Percentiles rank a stretch among this genome's conserved stretches.
These are phyloP conservation scores for Thalassiosira allenii DNA, from an alignment of 352 stramenopile genomes.

Conservation along the genomic window DNA sequence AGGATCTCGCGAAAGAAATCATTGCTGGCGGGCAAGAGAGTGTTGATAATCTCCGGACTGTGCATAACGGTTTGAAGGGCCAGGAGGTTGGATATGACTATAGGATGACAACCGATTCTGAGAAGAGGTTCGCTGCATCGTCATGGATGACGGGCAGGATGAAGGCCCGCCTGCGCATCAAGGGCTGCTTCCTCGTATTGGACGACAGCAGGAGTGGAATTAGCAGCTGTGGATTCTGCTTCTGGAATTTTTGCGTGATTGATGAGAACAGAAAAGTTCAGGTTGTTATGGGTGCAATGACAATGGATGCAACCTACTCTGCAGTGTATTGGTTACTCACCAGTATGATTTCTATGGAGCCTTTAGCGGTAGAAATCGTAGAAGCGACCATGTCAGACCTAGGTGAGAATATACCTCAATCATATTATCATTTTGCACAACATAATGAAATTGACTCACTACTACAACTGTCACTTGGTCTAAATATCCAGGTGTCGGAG, in stretches of 20 bases:
- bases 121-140: not conserved
- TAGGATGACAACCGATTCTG: not conserved
- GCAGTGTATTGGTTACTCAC: conserved; percentile 4
- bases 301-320: conserved; percentile 10
- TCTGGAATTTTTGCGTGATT: conserved; percentile 28
- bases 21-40: conserved; percentile 1
- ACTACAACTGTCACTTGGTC: too few relatives aligned
- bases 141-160: conserved; percentile 10
- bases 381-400: conserved; percentile 4
- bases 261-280: conserved; percentile 15
- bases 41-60: conserved; percentile 3
- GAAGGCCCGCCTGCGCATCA: not conserved
- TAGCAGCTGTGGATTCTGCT: conserved; percentile 5
- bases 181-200: not conserved
- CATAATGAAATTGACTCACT: too few relatives aligned
- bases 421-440: too few relatives aligned
- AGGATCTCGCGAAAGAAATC: conserved; percentile 12
- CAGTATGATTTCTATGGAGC: conserved; percentile 14
- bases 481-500: not conserved
- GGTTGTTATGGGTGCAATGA: conserved; percentile 18
- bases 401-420: conserved; percentile 26
- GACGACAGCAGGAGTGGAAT: conserved; percentile 32
- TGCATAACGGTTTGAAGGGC: not conserved
- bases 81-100: not conserved
- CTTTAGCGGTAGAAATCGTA: not conserved